Evolutionary conservation across 371 early-diverging fungal species (phyloP), one percentile per base, ranked within the genome.

Genomic region (Dichotomocladium elegans): DNA sequence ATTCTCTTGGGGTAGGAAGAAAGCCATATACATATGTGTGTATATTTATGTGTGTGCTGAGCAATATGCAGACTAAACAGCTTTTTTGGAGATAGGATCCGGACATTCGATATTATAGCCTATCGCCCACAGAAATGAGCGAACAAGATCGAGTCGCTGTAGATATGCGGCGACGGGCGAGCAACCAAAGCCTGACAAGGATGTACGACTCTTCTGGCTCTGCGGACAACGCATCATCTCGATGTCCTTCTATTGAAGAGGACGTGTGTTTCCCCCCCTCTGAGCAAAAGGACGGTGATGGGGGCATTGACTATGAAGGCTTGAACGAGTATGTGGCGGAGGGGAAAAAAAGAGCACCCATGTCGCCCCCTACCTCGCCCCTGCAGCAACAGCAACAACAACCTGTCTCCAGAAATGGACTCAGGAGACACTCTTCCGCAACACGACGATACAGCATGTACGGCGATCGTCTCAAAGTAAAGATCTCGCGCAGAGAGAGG

Each of bases 221-320:
- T 24, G 44, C 56, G 27, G 47, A 46, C 28, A 47, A 55, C 5
- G 41, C 61, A 10, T 50, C 57, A 17, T 56, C 58, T 14, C 60
- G 45, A 10, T 46, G 42, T 41, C 55, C 60, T 10, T 52, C 61
- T 1, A 54, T 66, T 3, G 74, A 74, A 51, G 71, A 58, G 3
- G 74, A 74, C 33, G 74, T 74, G 2, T 74, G 74, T 41, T 74
- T 74, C 24, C 70, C 70, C 14, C 61, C 66, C 14, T 61, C 63
- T 2, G 63, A 48, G 10, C 63, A 63, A 35, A 62, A 59, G 15
- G 59, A 62, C 26, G 61, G 67, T 21, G 41, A 60, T n/a, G 58
- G 46, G 8, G 66, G 60, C 0, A 60, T 70, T 14, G 68, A 74
- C 40, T 74, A 64, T 26, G 64, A 68, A 6, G 55, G 28, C 14